Evolutionary conservation across 2,329 filamentous ascomycete species (phyloP), one percentile per base, ranked within the genome.

Genomic region (Penicillium sp.): DNA sequence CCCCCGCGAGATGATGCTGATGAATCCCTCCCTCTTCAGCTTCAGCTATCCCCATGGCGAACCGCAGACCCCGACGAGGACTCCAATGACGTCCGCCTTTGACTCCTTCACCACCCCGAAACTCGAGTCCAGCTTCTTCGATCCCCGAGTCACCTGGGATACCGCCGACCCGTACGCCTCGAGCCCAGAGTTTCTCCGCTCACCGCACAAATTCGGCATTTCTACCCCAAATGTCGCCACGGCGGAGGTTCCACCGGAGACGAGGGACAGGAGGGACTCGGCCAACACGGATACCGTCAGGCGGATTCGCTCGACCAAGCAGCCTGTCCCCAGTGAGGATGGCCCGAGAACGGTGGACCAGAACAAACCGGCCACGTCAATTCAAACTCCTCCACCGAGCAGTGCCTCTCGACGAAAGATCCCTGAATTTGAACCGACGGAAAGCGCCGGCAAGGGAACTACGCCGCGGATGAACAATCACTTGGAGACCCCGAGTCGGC

Each of bases 321-420:
- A 61, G 6, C 55, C 54, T 35, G 45, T 49, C 36, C 35, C 56
- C 46, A 47, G 52, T 36, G 63, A 70, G 38, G 63, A 69, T 47
- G 64, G 60, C 8, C 61, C 65, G 18, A 61, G 60, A 12, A 63
- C 65, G 12, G 59, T 66, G 39, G 64, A 63, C 39, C 68, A 68
- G 9, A 61, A 65, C 49, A 71, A 67, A 45, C 73, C 70, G 7
- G 71, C 71, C 27, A 70, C 70, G 32, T 72, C 70, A 11, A 81
- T 82, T 71, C 80, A 83, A 64, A 83, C 80, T 9, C 80, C 80
- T 32, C 80, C 80, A 42, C 80, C 80, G 3, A 82, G 79, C 26
- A 74, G 80, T 64, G 79, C 78, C 13, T 77, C 74, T 5, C 73
- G 75, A 59, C 74, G 77, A 53, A 72, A 71, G 51, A 62, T 68